Conservation (phyloP, 2,329 filamentous ascomycete species). For the Alternaria solani region DNA sequence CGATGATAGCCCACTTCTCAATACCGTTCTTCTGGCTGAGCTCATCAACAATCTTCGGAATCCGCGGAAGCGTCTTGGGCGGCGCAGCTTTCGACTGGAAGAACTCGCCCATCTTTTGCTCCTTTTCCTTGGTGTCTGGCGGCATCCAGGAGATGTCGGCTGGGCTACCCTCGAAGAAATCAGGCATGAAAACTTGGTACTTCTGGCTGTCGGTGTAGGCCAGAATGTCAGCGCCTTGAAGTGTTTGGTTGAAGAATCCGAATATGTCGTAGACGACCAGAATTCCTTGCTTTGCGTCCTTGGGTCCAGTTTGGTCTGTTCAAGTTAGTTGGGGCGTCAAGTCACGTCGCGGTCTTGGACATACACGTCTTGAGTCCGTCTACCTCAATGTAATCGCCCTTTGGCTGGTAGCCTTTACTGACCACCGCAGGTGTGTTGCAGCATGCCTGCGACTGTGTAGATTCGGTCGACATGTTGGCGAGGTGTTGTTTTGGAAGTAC, state of each 20-base stretch:
- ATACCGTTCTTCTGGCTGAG: slow-evolving; percentile 60
- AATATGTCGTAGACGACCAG: slow-evolving; percentile 70
- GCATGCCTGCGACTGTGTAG: slow-evolving; percentile 50
- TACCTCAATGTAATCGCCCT: slow-evolving; percentile 66
- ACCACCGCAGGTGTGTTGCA: slow-evolving; percentile 61
- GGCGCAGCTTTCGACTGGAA: slow-evolving; percentile 65
- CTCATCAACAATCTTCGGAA: slow-evolving; percentile 64
- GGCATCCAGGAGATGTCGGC: slow-evolving; percentile 69
- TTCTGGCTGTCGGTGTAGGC: slow-evolving; percentile 67
- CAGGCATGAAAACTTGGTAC: slow-evolving; percentile 89
- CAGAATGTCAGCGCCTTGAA: slow-evolving; percentile 71
- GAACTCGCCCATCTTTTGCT: slow-evolving; percentile 66
- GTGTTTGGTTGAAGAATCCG: slow-evolving; percentile 68
- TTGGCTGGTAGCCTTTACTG: slow-evolving; percentile 61
- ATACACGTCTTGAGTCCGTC: slow-evolving; percentile 69
- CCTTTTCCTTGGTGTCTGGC: slow-evolving; percentile 67
- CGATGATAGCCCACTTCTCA: slow-evolving; percentile 66
- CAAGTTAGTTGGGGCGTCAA: not conserved
- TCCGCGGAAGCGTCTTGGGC: slow-evolving; percentile 64
- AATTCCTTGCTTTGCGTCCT: slow-evolving; percentile 64
- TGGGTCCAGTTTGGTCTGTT: slow-evolving; percentile 64
- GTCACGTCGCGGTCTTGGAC: slow-evolving; percentile 19
- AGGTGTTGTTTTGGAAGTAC: slow-evolving; percentile 15
- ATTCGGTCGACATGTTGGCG: slow-evolving; percentile 46
- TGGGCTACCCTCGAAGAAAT: slow-evolving; percentile 84